Evolutionary conservation across 305 asterid species (phyloP).

Genomic region (Fraxinus nigra): DNA sequence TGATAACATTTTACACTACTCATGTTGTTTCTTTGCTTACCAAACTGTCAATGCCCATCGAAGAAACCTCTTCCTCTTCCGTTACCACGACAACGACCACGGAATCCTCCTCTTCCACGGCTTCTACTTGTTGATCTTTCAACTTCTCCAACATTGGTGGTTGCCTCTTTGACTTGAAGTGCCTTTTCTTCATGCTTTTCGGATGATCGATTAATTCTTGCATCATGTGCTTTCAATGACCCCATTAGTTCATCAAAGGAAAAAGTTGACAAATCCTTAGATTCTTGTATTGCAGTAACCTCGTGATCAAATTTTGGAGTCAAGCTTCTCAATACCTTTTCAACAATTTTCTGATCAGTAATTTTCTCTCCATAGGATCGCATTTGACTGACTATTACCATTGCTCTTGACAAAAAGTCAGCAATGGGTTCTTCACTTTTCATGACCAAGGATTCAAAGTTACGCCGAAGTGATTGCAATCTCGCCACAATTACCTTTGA

Average conservation of each 20-base stretch:
- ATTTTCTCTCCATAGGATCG: too few relatives aligned
- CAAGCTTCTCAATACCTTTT: not conserved
- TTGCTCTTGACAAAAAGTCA: too few relatives aligned
- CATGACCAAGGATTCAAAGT: too few relatives aligned
- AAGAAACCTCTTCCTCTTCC: not conserved
- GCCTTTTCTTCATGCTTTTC: not conserved
- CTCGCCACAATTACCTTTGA: too few relatives aligned
- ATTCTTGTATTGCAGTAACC: not conserved
- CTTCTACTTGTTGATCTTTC: too few relatives aligned
- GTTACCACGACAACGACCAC: too few relatives aligned
- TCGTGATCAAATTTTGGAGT: not conserved
- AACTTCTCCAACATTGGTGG: not conserved
- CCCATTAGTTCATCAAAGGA: not conserved
- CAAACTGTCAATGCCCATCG: not conserved
- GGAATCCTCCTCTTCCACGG: too few relatives aligned
- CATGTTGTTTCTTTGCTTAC: not conserved
- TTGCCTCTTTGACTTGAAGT: not conserved
- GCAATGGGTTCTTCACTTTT: too few relatives aligned
- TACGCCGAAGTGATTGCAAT: too few relatives aligned
- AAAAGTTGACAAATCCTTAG: not conserved
- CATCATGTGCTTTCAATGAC: slow-evolving; percentile 9
- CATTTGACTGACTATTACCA: too few relatives aligned
- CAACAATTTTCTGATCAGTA: too few relatives aligned
- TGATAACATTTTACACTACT: not conserved
- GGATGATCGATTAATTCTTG: not conserved